Conservation (phyloP, 2,329 filamentous ascomycete genomes). For the Cladophialophora exuberans region DNA sequence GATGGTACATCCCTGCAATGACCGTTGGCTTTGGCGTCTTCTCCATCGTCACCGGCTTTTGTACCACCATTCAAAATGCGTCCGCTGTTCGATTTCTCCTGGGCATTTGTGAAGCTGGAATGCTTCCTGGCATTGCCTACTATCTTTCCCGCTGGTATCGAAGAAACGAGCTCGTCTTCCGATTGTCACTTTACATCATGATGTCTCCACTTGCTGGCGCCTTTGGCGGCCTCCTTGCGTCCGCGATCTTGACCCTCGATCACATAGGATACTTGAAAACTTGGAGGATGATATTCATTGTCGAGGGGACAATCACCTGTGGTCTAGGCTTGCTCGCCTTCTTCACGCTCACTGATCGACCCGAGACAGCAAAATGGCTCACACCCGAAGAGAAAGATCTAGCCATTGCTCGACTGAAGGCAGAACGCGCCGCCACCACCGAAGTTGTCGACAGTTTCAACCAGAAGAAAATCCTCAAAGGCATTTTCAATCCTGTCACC, state of each 20-base stretch:
- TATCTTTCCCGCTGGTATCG: slow-evolving; percentile 62
- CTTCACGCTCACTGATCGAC: slow-evolving; percentile 68
- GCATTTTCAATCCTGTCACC: slow-evolving; percentile 67
- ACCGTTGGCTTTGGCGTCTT: slow-evolving; percentile 65
- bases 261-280: slow-evolving; percentile 58
- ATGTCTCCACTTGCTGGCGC: slow-evolving; percentile 72
- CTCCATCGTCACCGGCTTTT: slow-evolving; percentile 69
- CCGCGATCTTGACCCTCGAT: slow-evolving; percentile 65
- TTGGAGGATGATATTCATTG: slow-evolving; percentile 73
- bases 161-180: slow-evolving; percentile 67
- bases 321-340: slow-evolving; percentile 63
- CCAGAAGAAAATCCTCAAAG: slow-evolving; percentile 60
- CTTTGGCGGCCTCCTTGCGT: slow-evolving; percentile 69
- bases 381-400: slow-evolving; percentile 66
- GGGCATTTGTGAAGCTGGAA: slow-evolving; percentile 65
- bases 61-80: slow-evolving; percentile 55
- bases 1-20: slow-evolving; percentile 69
- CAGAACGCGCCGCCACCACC: slow-evolving; percentile 65
- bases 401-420: slow-evolving; percentile 68
- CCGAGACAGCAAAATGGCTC: slow-evolving; percentile 69
- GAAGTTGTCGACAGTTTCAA: slow-evolving; percentile 67
- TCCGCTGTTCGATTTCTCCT: slow-evolving; percentile 69
- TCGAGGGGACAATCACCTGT: slow-evolving; percentile 69
- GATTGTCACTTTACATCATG: slow-evolving; percentile 69
- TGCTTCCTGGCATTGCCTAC: slow-evolving; percentile 75